These are phyloP conservation scores for Didymella exigua DNA, from an alignment of 2,329 filamentous ascomycete species.

Conservation along the genomic window DNA sequence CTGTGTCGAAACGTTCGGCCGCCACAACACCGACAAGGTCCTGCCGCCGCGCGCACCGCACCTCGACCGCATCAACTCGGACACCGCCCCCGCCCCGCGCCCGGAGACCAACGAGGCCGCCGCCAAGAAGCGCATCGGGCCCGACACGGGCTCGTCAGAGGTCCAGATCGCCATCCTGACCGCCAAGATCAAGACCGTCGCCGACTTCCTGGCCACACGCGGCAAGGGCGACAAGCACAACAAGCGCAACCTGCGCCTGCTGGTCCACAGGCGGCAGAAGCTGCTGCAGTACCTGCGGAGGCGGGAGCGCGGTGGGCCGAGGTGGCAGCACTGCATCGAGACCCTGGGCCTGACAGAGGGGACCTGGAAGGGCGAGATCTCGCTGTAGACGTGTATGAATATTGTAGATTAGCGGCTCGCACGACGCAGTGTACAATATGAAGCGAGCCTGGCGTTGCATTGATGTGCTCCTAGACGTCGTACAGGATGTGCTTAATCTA, in stretches of 20 bases:
- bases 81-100: constrained; percentile 52
- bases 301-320: constrained; percentile 87
- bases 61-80: constrained; percentile 53
- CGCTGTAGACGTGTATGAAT: constrained; percentile 57
- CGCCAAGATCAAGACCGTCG: constrained; percentile 84
- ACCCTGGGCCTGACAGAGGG: constrained; percentile 85
- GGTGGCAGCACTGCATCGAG: constrained; percentile 86
- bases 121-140: constrained; percentile 70
- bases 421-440: constrained; percentile 16
- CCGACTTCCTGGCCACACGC: constrained; percentile 70
- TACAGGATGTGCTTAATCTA: no score
- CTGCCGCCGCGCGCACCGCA: constrained; percentile 66
- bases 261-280: constrained; percentile 90
- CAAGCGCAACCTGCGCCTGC: constrained; percentile 82
- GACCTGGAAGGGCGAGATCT: constrained; percentile 90
- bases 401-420: constrained; percentile 8
- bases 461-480: no score
- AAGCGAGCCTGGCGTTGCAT: neutral
- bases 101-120: constrained; percentile 46
- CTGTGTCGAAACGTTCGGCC: constrained; percentile 85
- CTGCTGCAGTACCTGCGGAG: constrained; percentile 82
- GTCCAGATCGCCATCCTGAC: constrained; percentile 98
- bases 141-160: constrained; percentile 92
- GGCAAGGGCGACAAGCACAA: constrained; percentile 91
- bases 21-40: constrained; percentile 80